Base-by-base conservation (phyloP, 2,329 filamentous ascomycete species). In the Pseudogymnoascus sp. region DNA sequence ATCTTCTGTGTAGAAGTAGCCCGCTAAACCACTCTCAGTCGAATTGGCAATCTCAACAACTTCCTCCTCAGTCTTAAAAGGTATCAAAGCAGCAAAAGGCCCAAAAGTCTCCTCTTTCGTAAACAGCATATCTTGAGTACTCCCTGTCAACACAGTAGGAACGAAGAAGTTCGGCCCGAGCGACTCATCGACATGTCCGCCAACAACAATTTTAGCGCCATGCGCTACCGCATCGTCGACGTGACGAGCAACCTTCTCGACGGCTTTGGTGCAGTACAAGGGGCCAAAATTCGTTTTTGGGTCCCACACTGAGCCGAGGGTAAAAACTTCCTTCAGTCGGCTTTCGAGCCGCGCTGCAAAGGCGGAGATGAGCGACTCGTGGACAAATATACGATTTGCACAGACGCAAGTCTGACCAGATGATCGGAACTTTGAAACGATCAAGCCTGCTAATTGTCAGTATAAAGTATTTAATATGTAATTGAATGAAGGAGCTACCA, bases 1-100 rank as follows among this genome's bases (percentile, higher is more conserved):
- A 67, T 87, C 83, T 74, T 86, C 86, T 0, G 86, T 88, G 72
- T 88, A 88, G 64, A 83, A 82, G 68, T 88, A 88, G 36, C 82
- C 85, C 5, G 86, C 86, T 64, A 87, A 72, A 3, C 86, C 86
- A 80, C 87, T 86, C 66, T 69, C 62, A 13, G 83, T 86, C 58
- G 83, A 79, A 65, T 87, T 88, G 1, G 85, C 84, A 35, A 75
- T 71, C 61, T 77, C 72, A 2, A 88, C 81, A 4, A 76, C 86
- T 68, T 89, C 83, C 1, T 87, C 83, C 66, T 89, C 87, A 0
- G 79, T 84, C 18, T 87, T 82, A 65, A 89, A 89, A 61, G 79
- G 78, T 67, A 86, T 86, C 60, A 89, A 72, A 0, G 85, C 85
- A 18, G 81, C 77, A 31, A 89, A 78, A 0, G 86, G 86, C 0